Percentiles rank a stretch among this genome's conserved stretches.
Conservation (phyloP, 1,284 basidiomycete genomes). For the Cutaneotrichosporon sp. region DNA sequence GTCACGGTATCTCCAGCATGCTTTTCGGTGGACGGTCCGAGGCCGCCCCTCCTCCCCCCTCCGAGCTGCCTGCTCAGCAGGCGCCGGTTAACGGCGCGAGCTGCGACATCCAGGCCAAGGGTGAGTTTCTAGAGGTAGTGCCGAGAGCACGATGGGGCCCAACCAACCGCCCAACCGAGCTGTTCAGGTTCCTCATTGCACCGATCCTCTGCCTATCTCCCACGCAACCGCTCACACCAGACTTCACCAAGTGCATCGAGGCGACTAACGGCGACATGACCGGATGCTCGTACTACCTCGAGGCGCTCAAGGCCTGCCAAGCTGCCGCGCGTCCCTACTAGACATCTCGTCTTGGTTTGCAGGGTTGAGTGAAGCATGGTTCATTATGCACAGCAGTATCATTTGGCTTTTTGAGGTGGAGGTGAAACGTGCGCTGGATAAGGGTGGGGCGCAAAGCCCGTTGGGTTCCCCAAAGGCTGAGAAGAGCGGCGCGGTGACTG, state of each 20-base stretch:
- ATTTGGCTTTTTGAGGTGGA: neutral
- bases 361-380: constrained; percentile 12
- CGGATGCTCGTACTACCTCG: constrained; percentile 60
- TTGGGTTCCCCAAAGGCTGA: neutral
- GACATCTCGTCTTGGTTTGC: neutral
- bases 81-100: constrained; percentile 40
- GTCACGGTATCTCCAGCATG: constrained; percentile 60
- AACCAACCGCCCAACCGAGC: neutral
- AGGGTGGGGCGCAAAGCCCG: too few relatives aligned
- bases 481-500: neutral
- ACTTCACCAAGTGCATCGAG: constrained; percentile 58
- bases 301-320: constrained; percentile 56
- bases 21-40: constrained; percentile 56
- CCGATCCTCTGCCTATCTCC: too few relatives aligned
- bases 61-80: constrained; percentile 47
- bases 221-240: constrained; percentile 27
- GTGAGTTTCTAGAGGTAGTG: constrained; percentile 37
- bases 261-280: constrained; percentile 58
- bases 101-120: constrained; percentile 60
- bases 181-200: neutral
- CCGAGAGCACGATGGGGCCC: too few relatives aligned
- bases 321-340: constrained; percentile 54
- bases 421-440: neutral
- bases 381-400: constrained; percentile 14
- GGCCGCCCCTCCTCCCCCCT: constrained; percentile 45